phyloP scores from a whole-genome alignment of 1,284 basidiomycete genomes.

The Malassezia brasiliensis region DNA sequence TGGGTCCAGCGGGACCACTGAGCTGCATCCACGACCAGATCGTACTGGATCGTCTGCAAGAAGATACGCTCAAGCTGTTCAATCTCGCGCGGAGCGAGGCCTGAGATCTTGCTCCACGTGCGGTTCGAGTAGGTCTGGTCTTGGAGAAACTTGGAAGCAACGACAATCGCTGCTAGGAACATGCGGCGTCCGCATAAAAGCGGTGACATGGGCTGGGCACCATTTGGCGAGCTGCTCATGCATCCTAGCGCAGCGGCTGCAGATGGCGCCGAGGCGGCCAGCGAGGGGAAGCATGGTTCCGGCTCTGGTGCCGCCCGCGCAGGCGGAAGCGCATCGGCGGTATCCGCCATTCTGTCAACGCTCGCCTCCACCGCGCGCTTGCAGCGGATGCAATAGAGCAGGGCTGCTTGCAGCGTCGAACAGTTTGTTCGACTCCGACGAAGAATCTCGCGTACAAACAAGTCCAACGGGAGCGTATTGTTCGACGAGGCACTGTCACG shows the following conservation, averaged over 20 bases:
- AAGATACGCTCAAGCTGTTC: slow-evolving; percentile 50
- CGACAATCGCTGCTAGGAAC: slow-evolving; percentile 75
- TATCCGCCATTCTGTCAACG: slow-evolving; percentile 1
- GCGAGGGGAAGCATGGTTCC: not conserved
- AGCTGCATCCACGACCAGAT: slow-evolving; percentile 44
- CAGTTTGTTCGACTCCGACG: slow-evolving; percentile 41
- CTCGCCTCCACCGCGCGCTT: slow-evolving; percentile 18
- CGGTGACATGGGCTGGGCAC: slow-evolving; percentile 14
- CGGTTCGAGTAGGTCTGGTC: slow-evolving; percentile 80
- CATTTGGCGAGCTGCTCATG: not conserved
- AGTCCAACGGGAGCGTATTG: slow-evolving; percentile 32
- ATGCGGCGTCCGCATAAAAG: slow-evolving; percentile 65
- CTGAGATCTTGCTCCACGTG: slow-evolving; percentile 69
- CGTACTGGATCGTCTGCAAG: slow-evolving; percentile 49
- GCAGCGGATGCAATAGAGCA: slow-evolving; percentile 39
- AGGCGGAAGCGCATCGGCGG: not conserved
- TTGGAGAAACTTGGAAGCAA: slow-evolving; percentile 82
- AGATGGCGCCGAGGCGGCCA: not conserved
- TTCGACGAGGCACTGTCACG: not conserved
- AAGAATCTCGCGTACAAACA: slow-evolving; percentile 43
- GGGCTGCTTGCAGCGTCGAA: slow-evolving; percentile 41
- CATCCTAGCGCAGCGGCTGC: not conserved
- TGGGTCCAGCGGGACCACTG: slow-evolving; percentile 39
- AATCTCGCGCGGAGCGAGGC: slow-evolving; percentile 49
- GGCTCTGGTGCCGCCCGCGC: not conserved